phyloP scores from a whole-genome alignment of 495 filamentous ascomycete species.

The Penicillium coffeae region DNA sequence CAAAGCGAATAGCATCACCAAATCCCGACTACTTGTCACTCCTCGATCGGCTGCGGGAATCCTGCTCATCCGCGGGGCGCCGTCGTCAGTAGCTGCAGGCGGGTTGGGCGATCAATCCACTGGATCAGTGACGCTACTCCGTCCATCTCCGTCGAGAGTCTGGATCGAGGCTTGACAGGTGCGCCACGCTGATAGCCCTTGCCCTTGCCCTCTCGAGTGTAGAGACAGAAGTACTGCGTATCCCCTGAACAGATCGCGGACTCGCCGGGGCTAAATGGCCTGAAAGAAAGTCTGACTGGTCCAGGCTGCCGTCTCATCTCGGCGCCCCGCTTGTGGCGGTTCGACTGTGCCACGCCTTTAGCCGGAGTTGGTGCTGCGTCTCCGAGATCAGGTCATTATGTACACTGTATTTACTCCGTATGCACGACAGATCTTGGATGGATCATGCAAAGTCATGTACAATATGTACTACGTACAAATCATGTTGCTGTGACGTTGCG shows the following conservation, averaged over 20 bases:
- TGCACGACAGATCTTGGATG: no score
- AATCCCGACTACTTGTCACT: neutral
- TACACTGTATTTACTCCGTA: no score
- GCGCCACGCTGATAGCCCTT: conserved; percentile 1
- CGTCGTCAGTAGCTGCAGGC: conserved; percentile 11
- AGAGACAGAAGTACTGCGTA: neutral
- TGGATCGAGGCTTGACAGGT: conserved; percentile 4
- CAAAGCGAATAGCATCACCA: neutral
- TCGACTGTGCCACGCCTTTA: conserved; percentile 22
- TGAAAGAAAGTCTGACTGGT: conserved; percentile 8
- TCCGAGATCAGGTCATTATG: neutral
- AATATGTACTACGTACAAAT: conserved; percentile 3
- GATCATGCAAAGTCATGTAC: no score
- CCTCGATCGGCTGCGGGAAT: conserved; percentile 14
- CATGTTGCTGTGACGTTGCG: conserved; percentile 11
- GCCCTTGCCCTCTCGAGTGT: no score
- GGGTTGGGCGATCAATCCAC: conserved; percentile 16
- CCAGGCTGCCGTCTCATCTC: conserved; percentile 11
- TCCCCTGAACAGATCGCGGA: conserved; percentile 15
- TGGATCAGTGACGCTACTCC: no score
- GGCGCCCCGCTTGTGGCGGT: conserved; percentile 27
- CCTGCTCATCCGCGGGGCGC: conserved; percentile 9
- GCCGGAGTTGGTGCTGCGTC: neutral
- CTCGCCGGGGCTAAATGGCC: conserved; percentile 4
- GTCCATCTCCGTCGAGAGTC: no score